These are phyloP conservation scores for Candida tetrigidarum DNA, from an alignment of 1,139 yeast genomes.

Conservation along the genomic window DNA sequence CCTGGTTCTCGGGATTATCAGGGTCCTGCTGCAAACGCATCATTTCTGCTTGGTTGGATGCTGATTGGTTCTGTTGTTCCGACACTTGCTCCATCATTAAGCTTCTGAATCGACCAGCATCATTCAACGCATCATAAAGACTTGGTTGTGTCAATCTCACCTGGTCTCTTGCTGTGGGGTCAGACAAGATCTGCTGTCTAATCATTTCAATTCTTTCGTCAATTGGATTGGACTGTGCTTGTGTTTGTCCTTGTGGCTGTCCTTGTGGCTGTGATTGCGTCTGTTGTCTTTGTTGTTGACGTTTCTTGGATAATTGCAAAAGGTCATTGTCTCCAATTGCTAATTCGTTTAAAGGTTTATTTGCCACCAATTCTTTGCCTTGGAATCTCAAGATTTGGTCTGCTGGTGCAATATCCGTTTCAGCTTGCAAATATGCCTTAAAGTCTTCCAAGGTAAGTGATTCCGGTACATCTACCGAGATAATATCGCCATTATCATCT, in stretches of 20 bases:
- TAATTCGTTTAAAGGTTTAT: slow-evolving; percentile 46
- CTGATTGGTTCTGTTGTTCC: slow-evolving; percentile 20
- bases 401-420: slow-evolving; percentile 55
- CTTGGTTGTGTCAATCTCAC: slow-evolving; percentile 42
- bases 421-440: slow-evolving; percentile 78
- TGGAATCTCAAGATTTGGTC: slow-evolving; percentile 54
- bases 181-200: slow-evolving; percentile 49
- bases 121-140: slow-evolving; percentile 48
- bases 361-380: slow-evolving; percentile 42
- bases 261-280: no score
- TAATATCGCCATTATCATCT: slow-evolving; percentile 32
- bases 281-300: slow-evolving; percentile 3
- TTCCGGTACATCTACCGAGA: slow-evolving; percentile 60
- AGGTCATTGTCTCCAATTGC: slow-evolving; percentile 63
- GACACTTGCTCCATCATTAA: slow-evolving; percentile 38
- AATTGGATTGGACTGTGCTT: slow-evolving; percentile 15
- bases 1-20: slow-evolving; percentile 74
- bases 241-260: slow-evolving; percentile 11
- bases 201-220: slow-evolving; percentile 52
- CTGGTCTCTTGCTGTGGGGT: slow-evolving; percentile 42
- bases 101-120: slow-evolving; percentile 56
- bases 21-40: slow-evolving; percentile 60
- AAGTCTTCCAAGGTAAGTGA: slow-evolving; percentile 71
- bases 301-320: slow-evolving; percentile 36
- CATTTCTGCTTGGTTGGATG: slow-evolving; percentile 50